Evolutionary conservation across 202 grass and related monocot genomes (phyloP), one percentile per base, ranked within the genome.

Genomic region (Elaeis oleifera): DNA sequence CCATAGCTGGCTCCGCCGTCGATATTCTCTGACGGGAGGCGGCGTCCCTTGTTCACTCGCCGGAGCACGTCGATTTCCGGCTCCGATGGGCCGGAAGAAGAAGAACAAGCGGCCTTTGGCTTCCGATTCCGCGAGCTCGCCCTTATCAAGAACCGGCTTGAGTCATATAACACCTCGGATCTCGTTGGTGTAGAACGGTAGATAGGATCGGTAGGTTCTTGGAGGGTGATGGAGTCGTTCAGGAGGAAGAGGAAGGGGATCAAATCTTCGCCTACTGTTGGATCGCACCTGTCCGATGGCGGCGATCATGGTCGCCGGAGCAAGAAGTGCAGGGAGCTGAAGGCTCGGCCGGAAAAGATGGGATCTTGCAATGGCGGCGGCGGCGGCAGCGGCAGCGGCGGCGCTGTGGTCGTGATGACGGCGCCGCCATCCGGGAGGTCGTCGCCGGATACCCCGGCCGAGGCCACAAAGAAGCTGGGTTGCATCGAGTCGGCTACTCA

Each of bases 381-480:
- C 18, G 19, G 11, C 0, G n/a, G n/a, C n/a, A n/a, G n/a, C n/a
- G n/a, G 0, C 3, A 3, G 25, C 0, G 49, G 69, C 63, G 60
- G 76, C 39, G 75, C 63, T 70, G 53, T 51, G n/a, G 49, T 63
- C 48, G 59, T 73, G n/a, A 85, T 82, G 89, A 88, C 84, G 18
- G 81, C 89, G 29, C 84, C 89, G 4, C 81, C 81, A 6, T 74
- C 78, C 5, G 83, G 75, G 78, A 74, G 78, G 1, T 74, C 75
- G 52, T 66, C 76, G 17, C 67, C 84, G 0, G 72, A 84, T 53
- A 81, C 71, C 71, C 84, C 3, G 75, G 82, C 0, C 66, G 94
- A 6, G 94, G 94, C 1, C 71, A 89, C 2, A 99, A 99, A 69
- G 69, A 99, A 99, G 80, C 70, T 86, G 1, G 94, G 94, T 9